Percentiles rank a stretch among this genome's conserved stretches.
phyloP scores from a whole-genome alignment of 495 filamentous ascomycete genomes.

The Aspergillus coremiiformis region DNA sequence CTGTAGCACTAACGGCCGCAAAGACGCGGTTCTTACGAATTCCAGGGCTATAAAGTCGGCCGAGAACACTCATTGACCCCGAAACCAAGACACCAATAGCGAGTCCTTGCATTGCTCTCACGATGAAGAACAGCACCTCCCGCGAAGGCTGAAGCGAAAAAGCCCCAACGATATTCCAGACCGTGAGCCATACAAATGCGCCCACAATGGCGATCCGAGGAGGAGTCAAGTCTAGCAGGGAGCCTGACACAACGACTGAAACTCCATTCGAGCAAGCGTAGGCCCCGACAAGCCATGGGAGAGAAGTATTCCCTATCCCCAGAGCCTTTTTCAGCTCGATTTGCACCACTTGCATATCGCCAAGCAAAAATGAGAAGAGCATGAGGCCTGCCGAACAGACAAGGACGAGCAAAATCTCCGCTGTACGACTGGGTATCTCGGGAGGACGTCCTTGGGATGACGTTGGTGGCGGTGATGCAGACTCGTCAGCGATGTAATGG shows the following conservation, averaged over 20 bases:
- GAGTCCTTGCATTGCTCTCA: constrained; percentile 30
- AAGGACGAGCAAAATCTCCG: constrained; percentile 34
- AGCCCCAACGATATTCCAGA: constrained; percentile 38
- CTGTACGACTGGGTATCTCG: constrained; percentile 26
- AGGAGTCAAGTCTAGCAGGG: constrained; percentile 35
- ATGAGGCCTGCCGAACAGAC: constrained; percentile 41
- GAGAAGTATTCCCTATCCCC: constrained; percentile 30
- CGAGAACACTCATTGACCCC: constrained; percentile 27
- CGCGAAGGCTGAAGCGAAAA: constrained; percentile 26
- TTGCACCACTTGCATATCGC: constrained; percentile 37
- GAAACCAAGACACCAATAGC: constrained; percentile 28
- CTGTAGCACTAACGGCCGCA: constrained; percentile 25
- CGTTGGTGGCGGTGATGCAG: not conserved
- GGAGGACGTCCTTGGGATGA: constrained; percentile 27
- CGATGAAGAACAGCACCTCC: constrained; percentile 24
- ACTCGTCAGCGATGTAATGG: constrained; percentile 1
- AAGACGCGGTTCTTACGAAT: constrained; percentile 31
- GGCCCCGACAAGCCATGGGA: constrained; percentile 39
- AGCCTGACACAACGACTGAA: constrained; percentile 39
- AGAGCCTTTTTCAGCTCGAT: constrained; percentile 24
- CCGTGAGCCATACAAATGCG: constrained; percentile 36
- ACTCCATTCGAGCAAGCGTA: constrained; percentile 36
- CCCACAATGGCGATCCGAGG: constrained; percentile 37
- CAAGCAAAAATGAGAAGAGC: constrained; percentile 40
- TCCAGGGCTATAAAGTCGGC: constrained; percentile 26